Evolutionary conservation across 2,329 filamentous ascomycete genomes (phyloP).

Genomic region (Penicillium capsulatum): DNA sequence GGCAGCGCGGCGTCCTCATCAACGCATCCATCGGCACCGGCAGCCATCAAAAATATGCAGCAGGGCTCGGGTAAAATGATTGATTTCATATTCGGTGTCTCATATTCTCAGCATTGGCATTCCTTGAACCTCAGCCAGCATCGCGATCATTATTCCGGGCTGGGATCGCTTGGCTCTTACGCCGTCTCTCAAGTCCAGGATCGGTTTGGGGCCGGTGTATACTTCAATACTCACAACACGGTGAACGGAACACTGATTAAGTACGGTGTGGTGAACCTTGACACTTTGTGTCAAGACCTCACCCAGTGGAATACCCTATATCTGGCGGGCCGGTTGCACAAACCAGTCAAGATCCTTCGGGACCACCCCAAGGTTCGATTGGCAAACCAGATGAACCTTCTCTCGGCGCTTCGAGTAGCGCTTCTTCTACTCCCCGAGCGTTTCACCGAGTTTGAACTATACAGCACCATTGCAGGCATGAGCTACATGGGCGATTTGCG

Average conservation of each 20-base stretch:
- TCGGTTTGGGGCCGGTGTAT: conserved; percentile 83
- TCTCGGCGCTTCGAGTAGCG: conserved; percentile 85
- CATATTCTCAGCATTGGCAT: conserved; percentile 94
- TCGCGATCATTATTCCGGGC: conserved; percentile 82
- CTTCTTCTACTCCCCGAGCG: conserved; percentile 76
- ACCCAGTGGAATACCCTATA: conserved; percentile 92
- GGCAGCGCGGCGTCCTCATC: conserved; percentile 42
- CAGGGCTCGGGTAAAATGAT: conserved; percentile 92
- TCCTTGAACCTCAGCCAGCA: conserved; percentile 85
- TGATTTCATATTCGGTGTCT: conserved; percentile 95
- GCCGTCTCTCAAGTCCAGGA: conserved; percentile 83
- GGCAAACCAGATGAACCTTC: conserved; percentile 91
- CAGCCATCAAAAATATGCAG: conserved; percentile 78
- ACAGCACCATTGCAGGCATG: conserved; percentile 84
- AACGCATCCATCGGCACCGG: conserved; percentile 74
- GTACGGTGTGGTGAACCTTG: conserved; percentile 92
- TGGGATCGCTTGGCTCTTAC: conserved; percentile 79
- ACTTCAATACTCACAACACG: conserved; percentile 94
- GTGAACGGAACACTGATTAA: conserved; percentile 96
- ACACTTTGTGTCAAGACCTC: conserved; percentile 81
- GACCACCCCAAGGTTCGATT: conserved; percentile 89
- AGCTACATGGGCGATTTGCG: conserved; percentile 96
- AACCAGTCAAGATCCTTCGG: conserved; percentile 94
- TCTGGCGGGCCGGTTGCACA: conserved; percentile 91
- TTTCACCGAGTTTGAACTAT: conserved; percentile 85